Evolutionary conservation across 2,329 filamentous ascomycete genomes (phyloP).

Genomic region (Aureobasidium namibiae): DNA sequence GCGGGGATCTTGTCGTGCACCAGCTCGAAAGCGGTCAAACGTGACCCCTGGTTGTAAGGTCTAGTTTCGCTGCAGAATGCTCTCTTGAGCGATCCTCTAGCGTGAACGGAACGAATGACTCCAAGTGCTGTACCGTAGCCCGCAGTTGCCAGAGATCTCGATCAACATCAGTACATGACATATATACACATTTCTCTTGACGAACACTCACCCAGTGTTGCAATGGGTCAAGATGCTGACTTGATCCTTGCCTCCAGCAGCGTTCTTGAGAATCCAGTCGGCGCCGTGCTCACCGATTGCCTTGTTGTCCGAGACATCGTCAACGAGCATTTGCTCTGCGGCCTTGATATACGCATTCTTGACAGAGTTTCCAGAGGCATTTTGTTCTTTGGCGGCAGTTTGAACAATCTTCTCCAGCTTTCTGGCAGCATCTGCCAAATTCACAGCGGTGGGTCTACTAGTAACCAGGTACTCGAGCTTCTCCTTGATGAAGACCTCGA

Average conservation of each 20-base stretch:
- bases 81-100: slow-evolving; percentile 58
- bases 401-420: slow-evolving; percentile 64
- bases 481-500: slow-evolving; percentile 59
- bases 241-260: slow-evolving; percentile 42
- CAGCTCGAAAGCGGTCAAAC: slow-evolving; percentile 93
- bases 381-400: slow-evolving; percentile 35
- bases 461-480: slow-evolving; percentile 81
- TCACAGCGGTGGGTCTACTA: slow-evolving; percentile 89
- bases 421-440: slow-evolving; percentile 79
- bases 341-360: slow-evolving; percentile 64
- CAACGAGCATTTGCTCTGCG: slow-evolving; percentile 77
- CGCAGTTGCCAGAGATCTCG: slow-evolving; percentile 80
- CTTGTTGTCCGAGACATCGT: slow-evolving; percentile 81
- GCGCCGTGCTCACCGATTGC: slow-evolving; percentile 77
- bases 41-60: slow-evolving; percentile 95
- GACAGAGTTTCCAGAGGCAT: slow-evolving; percentile 46
- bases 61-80: slow-evolving; percentile 96
- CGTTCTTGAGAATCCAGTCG: slow-evolving; percentile 65
- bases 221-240: slow-evolving; percentile 93
- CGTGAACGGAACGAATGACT: slow-evolving; percentile 77
- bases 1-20: slow-evolving; percentile 86
- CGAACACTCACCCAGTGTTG: slow-evolving; percentile 69
- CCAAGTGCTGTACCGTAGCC: slow-evolving; percentile 96
- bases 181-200: neutral
- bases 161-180: neutral